phyloP scores from a whole-genome alignment of 2,329 filamentous ascomycete genomes.

The Diaporthe aspalathi region DNA sequence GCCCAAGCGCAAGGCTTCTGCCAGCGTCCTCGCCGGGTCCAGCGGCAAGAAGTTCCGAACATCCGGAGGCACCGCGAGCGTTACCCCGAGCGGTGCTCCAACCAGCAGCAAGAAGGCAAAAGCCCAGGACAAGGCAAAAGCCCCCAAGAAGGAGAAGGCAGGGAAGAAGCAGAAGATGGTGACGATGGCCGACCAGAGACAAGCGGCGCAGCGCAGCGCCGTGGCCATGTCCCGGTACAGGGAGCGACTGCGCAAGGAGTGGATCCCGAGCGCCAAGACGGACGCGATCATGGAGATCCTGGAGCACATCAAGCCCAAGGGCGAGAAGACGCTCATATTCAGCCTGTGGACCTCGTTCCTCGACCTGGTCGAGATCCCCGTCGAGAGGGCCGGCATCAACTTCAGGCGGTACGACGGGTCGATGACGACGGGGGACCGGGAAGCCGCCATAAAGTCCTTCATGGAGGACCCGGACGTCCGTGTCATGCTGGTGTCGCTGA shows the following conservation, averaged over 20 bases:
- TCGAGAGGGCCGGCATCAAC: slow-evolving; percentile 44
- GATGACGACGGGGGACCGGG: slow-evolving; percentile 56
- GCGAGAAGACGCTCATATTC: slow-evolving; percentile 49
- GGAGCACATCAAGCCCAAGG: slow-evolving; percentile 41
- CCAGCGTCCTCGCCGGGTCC: not conserved
- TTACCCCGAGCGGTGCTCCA: no score
- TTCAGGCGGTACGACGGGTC: slow-evolving; percentile 49
- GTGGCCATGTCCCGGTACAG: slow-evolving; percentile 45
- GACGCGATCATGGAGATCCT: slow-evolving; percentile 47
- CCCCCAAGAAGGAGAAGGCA: slow-evolving; percentile 9
- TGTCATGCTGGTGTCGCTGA: slow-evolving; percentile 80
- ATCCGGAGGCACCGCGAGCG: not conserved
- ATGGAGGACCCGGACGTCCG: slow-evolving; percentile 60
- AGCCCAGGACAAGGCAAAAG: no score
- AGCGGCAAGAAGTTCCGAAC: not conserved
- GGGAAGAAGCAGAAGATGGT: slow-evolving; percentile 16
- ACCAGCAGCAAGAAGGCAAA: slow-evolving; percentile 6
- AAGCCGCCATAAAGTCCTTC: slow-evolving; percentile 74
- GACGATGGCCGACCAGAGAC: slow-evolving; percentile 45
- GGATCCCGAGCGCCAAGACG: slow-evolving; percentile 47
- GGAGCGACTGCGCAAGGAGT: slow-evolving; percentile 44
- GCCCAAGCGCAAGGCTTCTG: slow-evolving; percentile 8
- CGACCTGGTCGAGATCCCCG: slow-evolving; percentile 48
- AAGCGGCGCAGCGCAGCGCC: slow-evolving; percentile 42
- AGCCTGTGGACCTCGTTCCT: slow-evolving; percentile 51